phyloP scores from a whole-genome alignment of 2,329 filamentous ascomycete species.

The Colletotrichum higginsianum region DNA sequence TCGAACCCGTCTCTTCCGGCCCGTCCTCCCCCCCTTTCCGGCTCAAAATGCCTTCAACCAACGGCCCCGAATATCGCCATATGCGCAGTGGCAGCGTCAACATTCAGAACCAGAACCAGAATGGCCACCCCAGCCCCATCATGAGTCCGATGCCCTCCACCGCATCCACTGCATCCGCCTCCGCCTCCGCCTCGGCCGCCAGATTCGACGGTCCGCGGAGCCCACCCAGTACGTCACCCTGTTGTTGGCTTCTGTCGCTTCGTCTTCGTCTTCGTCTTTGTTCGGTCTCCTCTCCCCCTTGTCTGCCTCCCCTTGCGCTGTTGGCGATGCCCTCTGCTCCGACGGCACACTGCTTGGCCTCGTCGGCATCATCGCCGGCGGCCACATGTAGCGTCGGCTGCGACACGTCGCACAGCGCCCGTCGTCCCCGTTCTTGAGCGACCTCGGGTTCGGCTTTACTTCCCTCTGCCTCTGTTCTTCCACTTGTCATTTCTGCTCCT shows the following conservation, averaged over 20 bases:
- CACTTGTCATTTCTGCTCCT: background rate
- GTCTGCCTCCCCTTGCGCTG: background rate
- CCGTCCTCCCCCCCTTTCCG: slow-evolving; percentile 6
- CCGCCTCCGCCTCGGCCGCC: slow-evolving; percentile 19
- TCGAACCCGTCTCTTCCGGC: background rate
- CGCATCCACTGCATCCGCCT: slow-evolving; percentile 40
- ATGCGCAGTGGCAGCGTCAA: slow-evolving; percentile 71
- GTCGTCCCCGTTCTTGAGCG: slow-evolving; percentile 40
- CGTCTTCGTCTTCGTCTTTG: slow-evolving; percentile 14
- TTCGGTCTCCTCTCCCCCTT: background rate
- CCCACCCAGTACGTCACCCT: slow-evolving; percentile 70
- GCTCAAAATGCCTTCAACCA: slow-evolving; percentile 46
- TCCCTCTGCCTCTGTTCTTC: background rate
- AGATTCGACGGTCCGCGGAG: slow-evolving; percentile 74
- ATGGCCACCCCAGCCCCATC: slow-evolving; percentile 48
- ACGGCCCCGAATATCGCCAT: slow-evolving; percentile 70
- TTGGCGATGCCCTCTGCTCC: slow-evolving; percentile 9
- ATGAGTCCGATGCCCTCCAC: slow-evolving; percentile 54
- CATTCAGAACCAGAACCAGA: slow-evolving; percentile 57
- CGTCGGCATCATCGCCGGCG: slow-evolving; percentile 11
- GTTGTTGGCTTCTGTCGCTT: background rate
- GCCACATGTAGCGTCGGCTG: slow-evolving; percentile 14
- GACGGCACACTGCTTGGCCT: slow-evolving; percentile 3
- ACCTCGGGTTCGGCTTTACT: slow-evolving; percentile 21
- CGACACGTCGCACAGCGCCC: slow-evolving; percentile 39